These are phyloP conservation scores for Acanthamoeba lugdunensis DNA, from an alignment of 208 protist species.

Conservation along the genomic window DNA sequence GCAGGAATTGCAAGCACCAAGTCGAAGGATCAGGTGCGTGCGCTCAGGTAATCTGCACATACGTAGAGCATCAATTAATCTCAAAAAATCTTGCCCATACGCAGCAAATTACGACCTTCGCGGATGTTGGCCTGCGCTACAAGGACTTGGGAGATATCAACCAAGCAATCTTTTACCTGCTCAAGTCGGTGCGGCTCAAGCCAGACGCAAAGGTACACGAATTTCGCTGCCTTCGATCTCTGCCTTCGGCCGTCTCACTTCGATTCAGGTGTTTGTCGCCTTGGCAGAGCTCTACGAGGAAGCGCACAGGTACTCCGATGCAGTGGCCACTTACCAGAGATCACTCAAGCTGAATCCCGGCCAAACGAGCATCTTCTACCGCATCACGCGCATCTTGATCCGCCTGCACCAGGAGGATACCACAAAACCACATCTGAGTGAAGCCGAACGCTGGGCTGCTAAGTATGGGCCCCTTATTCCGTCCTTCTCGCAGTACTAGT, in stretches of 20 bases:
- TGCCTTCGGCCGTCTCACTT: not conserved
- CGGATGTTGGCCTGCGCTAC: not conserved
- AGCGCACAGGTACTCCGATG: not conserved
- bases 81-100: not conserved
- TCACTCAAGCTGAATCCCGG: not conserved
- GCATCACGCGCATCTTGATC: not conserved
- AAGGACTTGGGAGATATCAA: slow-evolving; percentile 21
- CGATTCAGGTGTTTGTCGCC: not conserved
- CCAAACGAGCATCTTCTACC: not conserved
- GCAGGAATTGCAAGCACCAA: not conserved
- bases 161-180: not conserved
- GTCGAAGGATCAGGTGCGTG: not conserved
- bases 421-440: not conserved
- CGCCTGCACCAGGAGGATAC: not conserved
- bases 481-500: not conserved
- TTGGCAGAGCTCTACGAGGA: slow-evolving; percentile 16
- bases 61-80: not conserved
- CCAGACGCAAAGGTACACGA: not conserved
- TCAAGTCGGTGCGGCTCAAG: slow-evolving; percentile 10
- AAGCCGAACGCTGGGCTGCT: not conserved
- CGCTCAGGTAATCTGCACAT: no score
- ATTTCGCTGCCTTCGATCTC: not conserved
- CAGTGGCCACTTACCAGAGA: not conserved
- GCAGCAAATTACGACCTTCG: not conserved
- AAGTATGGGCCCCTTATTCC: not conserved